Evolutionary conservation across 139 green algal species (phyloP).

Genomic region (Pleodorina starrii): DNA sequence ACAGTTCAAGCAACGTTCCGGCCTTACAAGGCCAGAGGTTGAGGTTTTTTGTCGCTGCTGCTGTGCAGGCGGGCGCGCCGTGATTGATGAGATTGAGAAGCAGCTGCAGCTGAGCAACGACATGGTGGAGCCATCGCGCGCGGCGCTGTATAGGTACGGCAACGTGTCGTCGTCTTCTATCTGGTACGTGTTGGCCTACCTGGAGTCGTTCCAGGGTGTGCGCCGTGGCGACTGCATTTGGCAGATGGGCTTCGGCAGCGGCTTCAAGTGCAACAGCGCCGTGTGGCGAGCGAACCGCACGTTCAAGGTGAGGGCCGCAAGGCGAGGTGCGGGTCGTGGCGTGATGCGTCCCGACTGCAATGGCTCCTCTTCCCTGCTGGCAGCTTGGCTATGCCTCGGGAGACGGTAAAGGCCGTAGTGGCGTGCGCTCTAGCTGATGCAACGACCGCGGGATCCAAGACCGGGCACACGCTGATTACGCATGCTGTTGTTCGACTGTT

Average conservation of each 20-base stretch:
- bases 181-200: constrained; percentile 86
- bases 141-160: constrained; percentile 89
- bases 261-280: constrained; percentile 97
- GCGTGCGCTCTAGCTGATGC: too few relatives aligned
- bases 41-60: background rate
- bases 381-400: too few relatives aligned
- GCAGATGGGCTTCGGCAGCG: constrained; percentile 95
- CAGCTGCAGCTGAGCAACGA: constrained; percentile 82
- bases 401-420: too few relatives aligned
- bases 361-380: too few relatives aligned
- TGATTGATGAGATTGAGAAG: constrained; percentile 98
- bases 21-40: background rate
- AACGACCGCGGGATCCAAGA: too few relatives aligned
- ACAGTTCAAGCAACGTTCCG: background rate
- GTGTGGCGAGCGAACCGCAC: constrained; percentile 87
- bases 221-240: constrained; percentile 83
- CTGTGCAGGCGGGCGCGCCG: constrained; percentile 81
- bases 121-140: constrained; percentile 83
- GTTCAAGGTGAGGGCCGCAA: constrained; percentile 57
- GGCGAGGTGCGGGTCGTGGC: too few relatives aligned
- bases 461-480: too few relatives aligned
- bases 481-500: too few relatives aligned
- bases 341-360: too few relatives aligned
- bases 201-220: constrained; percentile 79
- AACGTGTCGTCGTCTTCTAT: constrained; percentile 90